Percentiles rank a stretch among this genome's conserved stretches.
Conservation (phyloP, 805 yeast species). For the Monosporozyma unispora region DNA sequence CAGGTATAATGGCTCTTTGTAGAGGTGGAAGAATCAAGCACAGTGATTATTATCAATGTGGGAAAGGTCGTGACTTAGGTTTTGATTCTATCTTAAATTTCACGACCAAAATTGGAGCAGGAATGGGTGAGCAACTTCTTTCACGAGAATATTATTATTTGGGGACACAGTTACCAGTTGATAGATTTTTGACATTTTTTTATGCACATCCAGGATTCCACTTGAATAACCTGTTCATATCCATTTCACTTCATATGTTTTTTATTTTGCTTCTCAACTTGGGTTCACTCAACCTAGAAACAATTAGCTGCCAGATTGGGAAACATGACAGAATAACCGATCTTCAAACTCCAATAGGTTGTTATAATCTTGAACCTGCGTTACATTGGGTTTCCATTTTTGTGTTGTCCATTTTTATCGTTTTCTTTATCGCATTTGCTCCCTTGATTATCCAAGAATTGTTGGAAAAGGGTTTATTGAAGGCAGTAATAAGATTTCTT, state of each 20-base stretch:
- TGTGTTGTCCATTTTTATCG: constrained; percentile 82
- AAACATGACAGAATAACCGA: constrained; percentile 65
- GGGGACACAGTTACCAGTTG: constrained; percentile 84
- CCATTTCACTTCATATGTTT: constrained; percentile 78
- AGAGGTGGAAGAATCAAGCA: constrained; percentile 94
- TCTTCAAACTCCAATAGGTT: constrained; percentile 66
- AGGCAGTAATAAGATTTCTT: constrained; percentile 60
- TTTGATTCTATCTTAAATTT: constrained; percentile 87
- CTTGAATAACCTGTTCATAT: constrained; percentile 79
- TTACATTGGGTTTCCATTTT: constrained; percentile 83
- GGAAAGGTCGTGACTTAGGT: constrained; percentile 93
- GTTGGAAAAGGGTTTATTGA: constrained; percentile 75
- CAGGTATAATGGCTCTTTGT: constrained; percentile 83
- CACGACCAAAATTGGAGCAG: constrained; percentile 94
- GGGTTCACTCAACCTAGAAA: constrained; percentile 69
- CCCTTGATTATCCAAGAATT: constrained; percentile 84
- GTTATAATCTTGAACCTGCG: constrained; percentile 81
- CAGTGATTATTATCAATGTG: constrained; percentile 93
- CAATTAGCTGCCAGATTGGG: constrained; percentile 59
- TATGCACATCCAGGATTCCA: constrained; percentile 98
- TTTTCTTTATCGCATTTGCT: constrained; percentile 83
- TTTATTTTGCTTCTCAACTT: constrained; percentile 71
- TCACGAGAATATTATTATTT: constrained; percentile 87
- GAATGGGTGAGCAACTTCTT: constrained; percentile 94
- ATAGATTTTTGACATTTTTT: constrained; percentile 82